Base-by-base conservation (phyloP, 2,329 filamentous ascomycete genomes). In the Monilinia vaccinii-corymbosi region DNA sequence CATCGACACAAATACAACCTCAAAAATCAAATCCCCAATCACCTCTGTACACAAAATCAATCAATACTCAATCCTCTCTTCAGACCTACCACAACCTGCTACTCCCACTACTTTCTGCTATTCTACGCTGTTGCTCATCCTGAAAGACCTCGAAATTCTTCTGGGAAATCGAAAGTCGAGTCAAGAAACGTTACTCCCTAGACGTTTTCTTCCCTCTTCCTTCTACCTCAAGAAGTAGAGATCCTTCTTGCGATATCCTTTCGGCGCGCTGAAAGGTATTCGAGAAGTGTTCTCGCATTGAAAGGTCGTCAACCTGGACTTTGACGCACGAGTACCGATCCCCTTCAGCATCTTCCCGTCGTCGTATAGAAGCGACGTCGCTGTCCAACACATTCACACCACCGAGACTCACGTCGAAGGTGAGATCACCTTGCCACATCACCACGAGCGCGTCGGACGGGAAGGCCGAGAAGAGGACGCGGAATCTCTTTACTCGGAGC, bases 311-410 rank as follows among this genome's bases (percentile, higher is more conserved):
- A 97, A 91, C 83, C 92, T 97, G 92, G 92, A 97, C 90, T 97
- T 96, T 94, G 92, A 96, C 89, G 91, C 92, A 81, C 89, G 91
- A 80, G 89, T 97, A 80, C 91, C 93, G 83, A 94, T 97, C 80
- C 93, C 93, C 81, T 96, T 97, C 87, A 97, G 91, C 89, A 89
- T 97, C 88, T 97, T 97, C 86, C 93, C 93, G 82, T 96, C 91
- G 79, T 90, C 91, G 79, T 97, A 97, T 85, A 85, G 88, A 76
- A 81, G 81, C 75, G 75, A 74, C 82, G 83, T 85, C 79, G 80
- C 81, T 79, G 80, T 81, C 76, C 34, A 60, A 56, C 51, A 23
- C 13, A 48, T 36, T 2, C 81, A 79, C 73, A 78, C 71, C 66
- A 79, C 75, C 73, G 78, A 82, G 71, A 86, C 85, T 74, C 85